phyloP scores from a whole-genome alignment of 2,329 filamentous ascomycete genomes.

The Myriosclerotinia curreyana region DNA sequence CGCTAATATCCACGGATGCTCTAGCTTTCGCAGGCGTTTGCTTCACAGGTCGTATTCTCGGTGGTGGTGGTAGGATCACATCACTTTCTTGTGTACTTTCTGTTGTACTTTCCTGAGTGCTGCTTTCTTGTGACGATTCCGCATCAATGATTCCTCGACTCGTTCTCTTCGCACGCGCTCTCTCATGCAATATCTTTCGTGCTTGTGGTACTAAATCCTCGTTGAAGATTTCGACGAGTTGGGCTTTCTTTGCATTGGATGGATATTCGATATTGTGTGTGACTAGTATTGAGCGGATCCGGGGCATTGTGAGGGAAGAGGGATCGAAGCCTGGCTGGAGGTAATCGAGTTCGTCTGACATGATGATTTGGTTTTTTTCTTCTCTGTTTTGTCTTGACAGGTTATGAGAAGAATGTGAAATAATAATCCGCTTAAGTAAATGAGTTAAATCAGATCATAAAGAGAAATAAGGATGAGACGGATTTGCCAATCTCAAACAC shows the following conservation, averaged over 20 bases:
- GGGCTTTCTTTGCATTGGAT: slow-evolving; percentile 84
- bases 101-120: slow-evolving; percentile 45
- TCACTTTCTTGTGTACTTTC: slow-evolving; percentile 38
- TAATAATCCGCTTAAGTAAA: neutral
- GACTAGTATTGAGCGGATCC: slow-evolving; percentile 85
- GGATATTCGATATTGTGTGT: slow-evolving; percentile 83
- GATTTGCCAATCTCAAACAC: neutral
- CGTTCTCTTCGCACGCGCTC: slow-evolving; percentile 77
- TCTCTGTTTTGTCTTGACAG: neutral
- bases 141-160: slow-evolving; percentile 78
- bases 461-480: neutral
- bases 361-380: slow-evolving; percentile 9
- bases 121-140: slow-evolving; percentile 41
- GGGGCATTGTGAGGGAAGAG: slow-evolving; percentile 76
- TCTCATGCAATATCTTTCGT: slow-evolving; percentile 69
- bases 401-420: neutral
- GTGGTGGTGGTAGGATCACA: slow-evolving; percentile 48
- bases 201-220: slow-evolving; percentile 75
- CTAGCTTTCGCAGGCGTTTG: slow-evolving; percentile 52
- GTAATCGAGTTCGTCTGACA: slow-evolving; percentile 56
- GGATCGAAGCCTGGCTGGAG: slow-evolving; percentile 86
- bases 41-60: slow-evolving; percentile 49
- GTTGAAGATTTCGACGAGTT: slow-evolving; percentile 82
- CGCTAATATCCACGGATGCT: slow-evolving; percentile 22
- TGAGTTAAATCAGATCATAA: neutral